A percentile compares a stretch with the other conserved stretches of the same genome.
phyloP scores from a whole-genome alignment of 2,329 filamentous ascomycete genomes.

The Zasmidium citrigriseum region DNA sequence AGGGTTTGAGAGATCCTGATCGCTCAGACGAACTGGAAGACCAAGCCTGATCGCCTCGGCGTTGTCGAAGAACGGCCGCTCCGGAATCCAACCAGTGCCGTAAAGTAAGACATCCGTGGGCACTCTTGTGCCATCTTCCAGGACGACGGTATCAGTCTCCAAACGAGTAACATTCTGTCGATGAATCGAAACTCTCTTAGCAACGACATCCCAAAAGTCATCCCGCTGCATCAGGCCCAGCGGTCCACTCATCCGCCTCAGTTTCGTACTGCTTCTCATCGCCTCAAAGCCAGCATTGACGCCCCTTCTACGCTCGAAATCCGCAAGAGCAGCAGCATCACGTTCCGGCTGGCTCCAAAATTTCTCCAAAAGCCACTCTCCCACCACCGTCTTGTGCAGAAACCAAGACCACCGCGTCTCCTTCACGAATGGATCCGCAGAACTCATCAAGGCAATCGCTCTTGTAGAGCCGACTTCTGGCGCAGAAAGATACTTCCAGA shows the following conservation, averaged over 20 bases:
- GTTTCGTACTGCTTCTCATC: background rate
- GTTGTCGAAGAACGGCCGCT: conserved; percentile 8
- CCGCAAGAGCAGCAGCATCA: background rate
- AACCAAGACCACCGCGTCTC: conserved; percentile 1
- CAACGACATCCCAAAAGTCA: conserved; percentile 18
- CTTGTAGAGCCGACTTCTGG: background rate
- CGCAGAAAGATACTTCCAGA: background rate
- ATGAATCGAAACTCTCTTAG: conserved; percentile 12
- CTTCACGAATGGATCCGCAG: background rate
- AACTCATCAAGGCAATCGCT: background rate
- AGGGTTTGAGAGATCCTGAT: background rate
- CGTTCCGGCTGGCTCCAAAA: conserved; percentile 7
- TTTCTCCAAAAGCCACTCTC: background rate
- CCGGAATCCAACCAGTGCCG: conserved; percentile 18
- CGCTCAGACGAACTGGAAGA: background rate
- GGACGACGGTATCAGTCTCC: conserved; percentile 4
- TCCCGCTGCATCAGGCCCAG: conserved; percentile 16
- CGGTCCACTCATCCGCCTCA: conserved; percentile 5
- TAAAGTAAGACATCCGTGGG: conserved; percentile 15
- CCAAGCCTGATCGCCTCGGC: conserved; percentile 6
- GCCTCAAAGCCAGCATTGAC: too few species aligned
- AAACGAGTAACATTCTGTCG: conserved; percentile 11
- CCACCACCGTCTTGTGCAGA: background rate
- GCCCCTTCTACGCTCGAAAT: conserved; percentile 2
- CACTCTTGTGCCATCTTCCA: conserved; percentile 13